Base-by-base conservation (phyloP, 768 basidiomycete genomes). In the Pleurotus salmoneostramineus region DNA sequence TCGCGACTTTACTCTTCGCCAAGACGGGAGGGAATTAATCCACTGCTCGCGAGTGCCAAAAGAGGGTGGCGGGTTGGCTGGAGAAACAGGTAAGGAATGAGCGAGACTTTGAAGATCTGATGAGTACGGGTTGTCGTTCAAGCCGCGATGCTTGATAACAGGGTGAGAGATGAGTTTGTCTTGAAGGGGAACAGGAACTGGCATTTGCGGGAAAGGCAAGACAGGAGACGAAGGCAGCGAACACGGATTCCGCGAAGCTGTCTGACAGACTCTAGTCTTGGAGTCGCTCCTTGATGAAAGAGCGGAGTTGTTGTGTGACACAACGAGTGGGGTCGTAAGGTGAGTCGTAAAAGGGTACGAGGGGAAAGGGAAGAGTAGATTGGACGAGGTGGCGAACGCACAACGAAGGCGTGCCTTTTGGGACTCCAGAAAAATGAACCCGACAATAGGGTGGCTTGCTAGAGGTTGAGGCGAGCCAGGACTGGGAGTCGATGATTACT, bases 341-440 rank as follows among this genome's bases (percentile, higher is more conserved):
- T 69, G 74, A 67, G 81, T 91, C 89, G 89, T 90, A 69, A 90
- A 78, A 60, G 34, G 36, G 57, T 57, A 54, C 21, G 50, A 61
- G 47, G 14, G 8, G 50, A 40, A 46, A 56, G 57, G 48, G 55
- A 59, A 67, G 34, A 43, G 56, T 51, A 60, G 58, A 57, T 57
- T 58, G 61, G 46, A 63, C 63, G 68, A 60, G 60, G 66, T 82
- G 90, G 89, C 89, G 77, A 79, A 93, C 90, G 90, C 90, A 80
- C 90, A 91, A 79, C 87, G 80, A 92, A 93, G 90, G 90, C 90
- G 90, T 83, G 89, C 89, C 89, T 91, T 91, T 92, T 68, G 63
- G 63, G 66, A 71, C 71, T 69, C 67, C 62, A 64, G 67, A 50
- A 63, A 66, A 65, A 63, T 59, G 65, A 64, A 61, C 58, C 60